These are phyloP conservation scores for Neophaeococcomyces aloes DNA, from an alignment of 2,329 filamentous ascomycete genomes.

Conservation along the genomic window DNA sequence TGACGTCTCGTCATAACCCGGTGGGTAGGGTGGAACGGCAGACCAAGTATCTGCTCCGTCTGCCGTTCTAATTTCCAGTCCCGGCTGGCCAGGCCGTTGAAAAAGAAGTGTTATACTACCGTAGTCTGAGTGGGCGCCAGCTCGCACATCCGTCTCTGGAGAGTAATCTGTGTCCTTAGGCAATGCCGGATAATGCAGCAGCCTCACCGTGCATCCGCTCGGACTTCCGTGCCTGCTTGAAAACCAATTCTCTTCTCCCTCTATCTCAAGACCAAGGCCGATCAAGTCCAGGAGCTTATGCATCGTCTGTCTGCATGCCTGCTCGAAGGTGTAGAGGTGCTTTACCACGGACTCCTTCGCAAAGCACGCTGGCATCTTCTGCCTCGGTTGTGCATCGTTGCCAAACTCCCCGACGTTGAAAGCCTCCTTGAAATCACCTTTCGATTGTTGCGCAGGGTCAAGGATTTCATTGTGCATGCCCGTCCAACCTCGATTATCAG, in stretches of 20 bases:
- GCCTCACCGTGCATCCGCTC: constrained; percentile 53
- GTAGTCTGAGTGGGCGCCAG: constrained; percentile 82
- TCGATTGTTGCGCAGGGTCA: constrained; percentile 71
- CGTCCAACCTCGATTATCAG: constrained; percentile 76
- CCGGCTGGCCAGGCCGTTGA: constrained; percentile 72
- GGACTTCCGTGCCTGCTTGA: constrained; percentile 46
- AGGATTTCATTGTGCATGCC: constrained; percentile 80
- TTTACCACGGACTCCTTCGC: constrained; percentile 39
- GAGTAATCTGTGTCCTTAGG: constrained; percentile 33
- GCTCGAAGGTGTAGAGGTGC: constrained; percentile 56
- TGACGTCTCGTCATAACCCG: constrained; percentile 35
- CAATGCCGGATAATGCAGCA: constrained; percentile 62
- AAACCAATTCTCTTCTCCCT: constrained; percentile 14
- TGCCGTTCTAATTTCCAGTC: constrained; percentile 66
- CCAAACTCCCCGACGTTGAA: constrained; percentile 84
- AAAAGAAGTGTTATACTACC: constrained; percentile 63
- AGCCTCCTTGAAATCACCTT: constrained; percentile 83
- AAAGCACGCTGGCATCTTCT: constrained; percentile 53
- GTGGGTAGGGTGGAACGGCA: constrained; percentile 56
- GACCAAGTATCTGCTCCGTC: constrained; percentile 45
- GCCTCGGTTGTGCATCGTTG: constrained; percentile 53
- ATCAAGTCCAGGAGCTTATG: constrained; percentile 64
- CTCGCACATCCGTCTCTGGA: constrained; percentile 58
- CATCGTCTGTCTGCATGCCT: constrained; percentile 62
- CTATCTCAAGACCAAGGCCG: constrained; percentile 61